These are phyloP conservation scores for Brassica rapa DNA, from an alignment of 345 rosid genomes.

Conservation along the genomic window DNA sequence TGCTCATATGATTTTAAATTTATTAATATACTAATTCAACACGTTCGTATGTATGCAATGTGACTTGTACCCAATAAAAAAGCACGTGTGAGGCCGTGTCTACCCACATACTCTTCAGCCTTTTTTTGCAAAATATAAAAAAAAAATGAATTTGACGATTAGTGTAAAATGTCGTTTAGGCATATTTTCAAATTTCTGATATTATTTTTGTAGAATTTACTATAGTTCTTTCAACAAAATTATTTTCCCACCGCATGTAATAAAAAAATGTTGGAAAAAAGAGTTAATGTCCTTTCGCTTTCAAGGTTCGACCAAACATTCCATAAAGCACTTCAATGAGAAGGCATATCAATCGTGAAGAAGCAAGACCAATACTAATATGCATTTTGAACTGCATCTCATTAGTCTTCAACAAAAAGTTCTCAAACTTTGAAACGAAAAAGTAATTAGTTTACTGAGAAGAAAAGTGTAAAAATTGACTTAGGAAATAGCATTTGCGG, in stretches of 20 bases:
- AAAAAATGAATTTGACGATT: background rate
- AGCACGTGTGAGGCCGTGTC: conserved; percentile 15
- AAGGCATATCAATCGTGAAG: background rate
- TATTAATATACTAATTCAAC: conserved; percentile 6
- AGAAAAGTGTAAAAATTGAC: conserved; percentile 3
- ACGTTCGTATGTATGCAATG: conserved; percentile 13
- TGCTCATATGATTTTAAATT: conserved; percentile 2
- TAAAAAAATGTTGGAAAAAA: background rate
- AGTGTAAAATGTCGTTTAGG: background rate
- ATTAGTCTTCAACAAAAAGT: conserved; percentile 1
- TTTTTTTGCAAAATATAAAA: too few species aligned
- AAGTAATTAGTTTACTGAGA: conserved; percentile 22
- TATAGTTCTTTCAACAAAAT: background rate
- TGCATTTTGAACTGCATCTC: background rate
- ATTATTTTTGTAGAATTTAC: background rate
- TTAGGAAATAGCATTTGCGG: conserved; percentile 4
- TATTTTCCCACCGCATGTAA: background rate
- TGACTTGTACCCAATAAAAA: background rate
- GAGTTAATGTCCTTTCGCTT: background rate
- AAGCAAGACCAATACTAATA: background rate
- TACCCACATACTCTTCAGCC: background rate
- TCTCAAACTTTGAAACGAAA: background rate
- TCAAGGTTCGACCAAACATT: background rate
- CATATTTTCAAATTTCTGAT: background rate
- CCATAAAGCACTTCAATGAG: background rate